Conservation (phyloP, 495 filamentous ascomycete genomes). For the Podospora bellae-mahoneyi region DNA sequence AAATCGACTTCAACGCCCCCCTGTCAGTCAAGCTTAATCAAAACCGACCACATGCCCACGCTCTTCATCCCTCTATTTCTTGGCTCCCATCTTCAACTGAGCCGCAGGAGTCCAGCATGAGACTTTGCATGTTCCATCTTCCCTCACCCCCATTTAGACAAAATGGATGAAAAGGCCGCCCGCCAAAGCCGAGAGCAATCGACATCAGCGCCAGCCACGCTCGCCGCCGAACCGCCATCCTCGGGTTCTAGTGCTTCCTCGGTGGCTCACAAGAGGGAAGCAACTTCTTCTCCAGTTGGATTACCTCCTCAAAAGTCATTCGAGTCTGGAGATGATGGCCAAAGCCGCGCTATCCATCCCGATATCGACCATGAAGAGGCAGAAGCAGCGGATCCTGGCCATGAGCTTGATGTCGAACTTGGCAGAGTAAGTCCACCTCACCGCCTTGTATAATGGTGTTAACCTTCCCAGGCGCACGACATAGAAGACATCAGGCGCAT, state of each 20-base stretch:
- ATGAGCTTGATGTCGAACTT: conserved; percentile 28
- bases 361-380: conserved; percentile 24
- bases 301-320: background rate
- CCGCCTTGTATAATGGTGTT: background rate
- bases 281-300: background rate
- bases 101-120: conserved; percentile 1
- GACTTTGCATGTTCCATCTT: background rate
- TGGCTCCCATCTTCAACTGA: conserved; percentile 1
- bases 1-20: too few species aligned
- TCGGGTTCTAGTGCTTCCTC: background rate
- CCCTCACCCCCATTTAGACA: conserved; percentile 3
- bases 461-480: conserved; percentile 4
- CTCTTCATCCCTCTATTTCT: background rate
- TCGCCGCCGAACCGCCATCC: background rate
- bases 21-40: background rate
- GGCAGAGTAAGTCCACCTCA: conserved; percentile 14
- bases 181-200: background rate
- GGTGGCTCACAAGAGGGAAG: background rate
- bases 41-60: background rate
- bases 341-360: background rate
- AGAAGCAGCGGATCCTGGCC: conserved; percentile 20
- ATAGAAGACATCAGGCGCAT: conserved; percentile 13
- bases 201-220: background rate
- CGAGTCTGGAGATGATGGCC: background rate
- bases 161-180: conserved; percentile 11